Base-by-base conservation (phyloP, 768 basidiomycete species). In the Leccinellum luteum region DNA sequence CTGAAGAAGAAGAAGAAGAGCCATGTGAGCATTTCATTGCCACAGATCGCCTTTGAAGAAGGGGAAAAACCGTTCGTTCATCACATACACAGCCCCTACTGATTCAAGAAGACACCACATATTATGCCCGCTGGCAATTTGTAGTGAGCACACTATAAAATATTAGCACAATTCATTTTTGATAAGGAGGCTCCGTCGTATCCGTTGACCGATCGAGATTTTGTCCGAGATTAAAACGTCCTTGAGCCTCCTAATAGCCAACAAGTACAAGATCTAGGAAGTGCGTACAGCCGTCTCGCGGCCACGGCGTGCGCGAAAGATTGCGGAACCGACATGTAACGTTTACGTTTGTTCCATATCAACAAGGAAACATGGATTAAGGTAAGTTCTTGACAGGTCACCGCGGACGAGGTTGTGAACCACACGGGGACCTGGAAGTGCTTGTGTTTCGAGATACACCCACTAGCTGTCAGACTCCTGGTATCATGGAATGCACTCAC, bases 181-280 rank as follows among this genome's bases (percentile, higher is more conserved):
- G 51, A 54, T 52, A 51, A 52, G 48, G 23, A 32, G 30, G 38
- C 34, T 52, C 54, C 44, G 50, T 49, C 57, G 45, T 47, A 47
- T 62, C 60, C 44, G 58, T 41, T 48, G 30, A 55, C 52, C 23
- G 66, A 69, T 70, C 55, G 64, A 67, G 47, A 57, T 23, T 57
- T 58, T 14, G 32, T 57, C 60, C 67, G 34, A 66, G 68, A 68
- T 69, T 54, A 27, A 41, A 28, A 27, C 47, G 43, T 56, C 44
- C 47, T 65, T 28, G 30, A 48, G 52, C 23, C 58, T 56, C 56
- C 58, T 53, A 63, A 61, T 66, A 55, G 57, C 49, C 56, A 38
- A 31, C 51, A 32, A 9, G 53, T 48, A 49, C 45, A 58, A 41
- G 49, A 64, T 58, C 61, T 25, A 52, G 38, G 27, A 55, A 27